Conservation (phyloP, 257 asterid species). For the Thymus quinquecostatus region DNA sequence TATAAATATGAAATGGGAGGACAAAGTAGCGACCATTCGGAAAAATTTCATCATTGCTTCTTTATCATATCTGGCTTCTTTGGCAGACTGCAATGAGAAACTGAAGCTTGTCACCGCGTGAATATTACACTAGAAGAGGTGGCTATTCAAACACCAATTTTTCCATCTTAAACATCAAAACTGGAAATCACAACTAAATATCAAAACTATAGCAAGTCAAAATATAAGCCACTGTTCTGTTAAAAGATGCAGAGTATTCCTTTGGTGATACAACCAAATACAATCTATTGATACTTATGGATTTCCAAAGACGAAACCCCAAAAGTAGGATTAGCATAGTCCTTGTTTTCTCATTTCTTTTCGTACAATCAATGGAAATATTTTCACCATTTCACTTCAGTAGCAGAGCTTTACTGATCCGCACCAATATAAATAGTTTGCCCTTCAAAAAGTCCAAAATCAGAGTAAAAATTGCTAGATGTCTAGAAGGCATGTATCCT, state of each 20-base stretch:
- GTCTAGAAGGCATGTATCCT: neutral
- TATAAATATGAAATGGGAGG: slow-evolving; percentile 12
- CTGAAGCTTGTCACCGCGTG: slow-evolving; percentile 32
- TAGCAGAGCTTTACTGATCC: neutral
- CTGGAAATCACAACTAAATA: slow-evolving; percentile 6
- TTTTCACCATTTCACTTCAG: neutral
- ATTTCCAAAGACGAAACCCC: neutral
- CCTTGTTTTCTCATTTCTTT: neutral
- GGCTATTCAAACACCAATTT: neutral
- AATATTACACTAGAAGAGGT: slow-evolving; percentile 43
- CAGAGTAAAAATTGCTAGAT: neutral
- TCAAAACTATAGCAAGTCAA: neutral
- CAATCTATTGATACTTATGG: neutral
- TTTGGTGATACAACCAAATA: neutral
- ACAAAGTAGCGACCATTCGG: slow-evolving; percentile 60
- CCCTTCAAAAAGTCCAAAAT: neutral
- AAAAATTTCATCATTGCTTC: slow-evolving; percentile 86
- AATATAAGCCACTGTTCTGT: neutral
- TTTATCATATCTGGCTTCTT: slow-evolving; percentile 93
- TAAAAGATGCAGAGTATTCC: neutral
- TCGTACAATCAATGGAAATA: neutral
- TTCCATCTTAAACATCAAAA: neutral
- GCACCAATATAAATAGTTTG: neutral
- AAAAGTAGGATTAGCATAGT: neutral
- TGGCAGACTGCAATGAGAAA: slow-evolving; percentile 74